Evolutionary conservation across 148 eudicot genomes (phyloP).

Genomic region (Camellia sinensis): DNA sequence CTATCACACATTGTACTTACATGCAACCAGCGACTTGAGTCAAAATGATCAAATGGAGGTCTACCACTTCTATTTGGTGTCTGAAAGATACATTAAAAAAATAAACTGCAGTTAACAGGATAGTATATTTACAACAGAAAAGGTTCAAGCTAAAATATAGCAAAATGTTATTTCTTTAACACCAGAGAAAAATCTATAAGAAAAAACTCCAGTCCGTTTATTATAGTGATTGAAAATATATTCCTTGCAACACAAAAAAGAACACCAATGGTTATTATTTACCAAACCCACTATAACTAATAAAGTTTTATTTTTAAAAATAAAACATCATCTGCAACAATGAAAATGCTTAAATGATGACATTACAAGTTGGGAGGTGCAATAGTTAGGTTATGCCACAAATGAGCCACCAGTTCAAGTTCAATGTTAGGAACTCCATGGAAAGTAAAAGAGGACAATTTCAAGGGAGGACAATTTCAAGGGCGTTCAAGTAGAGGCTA

Average conservation of each 20-base stretch:
- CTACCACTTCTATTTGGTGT: conserved; percentile 72
- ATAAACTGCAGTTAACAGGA: neutral
- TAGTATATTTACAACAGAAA: neutral
- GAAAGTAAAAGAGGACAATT: neutral
- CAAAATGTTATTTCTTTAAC: neutral
- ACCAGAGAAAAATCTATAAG: neutral
- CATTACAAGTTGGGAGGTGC: neutral
- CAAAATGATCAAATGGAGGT: conserved; percentile 70
- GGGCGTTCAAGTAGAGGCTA: neutral
- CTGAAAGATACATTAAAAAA: conserved; percentile 33
- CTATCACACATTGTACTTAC: conserved; percentile 30
- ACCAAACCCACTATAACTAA: neutral
- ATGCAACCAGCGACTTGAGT: conserved; percentile 90
- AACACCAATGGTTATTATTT: neutral
- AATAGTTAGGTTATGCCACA: neutral
- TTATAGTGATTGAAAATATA: neutral
- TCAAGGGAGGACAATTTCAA: neutral
- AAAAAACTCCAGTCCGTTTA: neutral
- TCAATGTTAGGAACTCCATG: neutral
- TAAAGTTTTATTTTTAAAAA: neutral
- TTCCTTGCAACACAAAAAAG: neutral
- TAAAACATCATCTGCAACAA: neutral
- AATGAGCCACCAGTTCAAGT: neutral
- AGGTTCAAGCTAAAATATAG: neutral
- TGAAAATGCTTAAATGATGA: neutral